A percentile compares a stretch with the other conserved stretches of the same genome.
Conservation (phyloP, 2,329 filamentous ascomycete species). For the Microcera coccophila region DNA sequence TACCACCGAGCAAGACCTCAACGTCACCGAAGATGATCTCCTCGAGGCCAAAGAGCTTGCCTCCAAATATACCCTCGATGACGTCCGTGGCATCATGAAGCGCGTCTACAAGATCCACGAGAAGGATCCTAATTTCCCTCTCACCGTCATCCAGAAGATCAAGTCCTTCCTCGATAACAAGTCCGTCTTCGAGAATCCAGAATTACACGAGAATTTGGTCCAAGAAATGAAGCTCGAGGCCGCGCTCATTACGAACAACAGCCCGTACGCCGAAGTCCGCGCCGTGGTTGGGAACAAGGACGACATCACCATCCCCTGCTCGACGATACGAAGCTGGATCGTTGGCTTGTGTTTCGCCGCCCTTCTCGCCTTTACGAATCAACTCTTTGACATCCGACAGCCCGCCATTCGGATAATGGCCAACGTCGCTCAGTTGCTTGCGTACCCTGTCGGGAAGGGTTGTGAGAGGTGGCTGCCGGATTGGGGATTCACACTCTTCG, state of each 20-base stretch:
- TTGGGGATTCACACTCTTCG: slow-evolving; percentile 44
- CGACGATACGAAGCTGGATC: slow-evolving; percentile 52
- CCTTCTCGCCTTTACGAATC: slow-evolving; percentile 50
- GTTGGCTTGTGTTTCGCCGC: slow-evolving; percentile 51
- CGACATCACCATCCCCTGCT: slow-evolving; percentile 45
- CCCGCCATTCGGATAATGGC: slow-evolving; percentile 52
- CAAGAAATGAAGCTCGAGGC: slow-evolving; percentile 54
- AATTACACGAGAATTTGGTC: slow-evolving; percentile 46
- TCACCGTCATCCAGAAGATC: slow-evolving; percentile 38
- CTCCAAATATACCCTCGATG: slow-evolving; percentile 40
- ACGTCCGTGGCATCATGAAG: slow-evolving; percentile 41
- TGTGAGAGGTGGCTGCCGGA: slow-evolving; percentile 51
- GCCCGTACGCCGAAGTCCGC: slow-evolving; percentile 55
- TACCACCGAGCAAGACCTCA: slow-evolving; percentile 37
- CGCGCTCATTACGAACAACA: slow-evolving; percentile 52
- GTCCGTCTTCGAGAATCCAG: slow-evolving; percentile 41
- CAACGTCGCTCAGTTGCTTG: slow-evolving; percentile 55
- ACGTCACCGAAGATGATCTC: slow-evolving; percentile 45
- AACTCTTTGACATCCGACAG: slow-evolving; percentile 55
- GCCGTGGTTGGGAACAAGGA: slow-evolving; percentile 56
- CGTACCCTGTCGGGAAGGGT: slow-evolving; percentile 51
- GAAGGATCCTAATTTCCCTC: slow-evolving; percentile 42
- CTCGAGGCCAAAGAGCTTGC: slow-evolving; percentile 44
- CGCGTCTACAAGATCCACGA: slow-evolving; percentile 40
- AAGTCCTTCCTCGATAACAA: slow-evolving; percentile 42